Evolutionary conservation across 192 early-diverging fungal genomes (phyloP).

Genomic region (Pilobolus umbonatus): DNA sequence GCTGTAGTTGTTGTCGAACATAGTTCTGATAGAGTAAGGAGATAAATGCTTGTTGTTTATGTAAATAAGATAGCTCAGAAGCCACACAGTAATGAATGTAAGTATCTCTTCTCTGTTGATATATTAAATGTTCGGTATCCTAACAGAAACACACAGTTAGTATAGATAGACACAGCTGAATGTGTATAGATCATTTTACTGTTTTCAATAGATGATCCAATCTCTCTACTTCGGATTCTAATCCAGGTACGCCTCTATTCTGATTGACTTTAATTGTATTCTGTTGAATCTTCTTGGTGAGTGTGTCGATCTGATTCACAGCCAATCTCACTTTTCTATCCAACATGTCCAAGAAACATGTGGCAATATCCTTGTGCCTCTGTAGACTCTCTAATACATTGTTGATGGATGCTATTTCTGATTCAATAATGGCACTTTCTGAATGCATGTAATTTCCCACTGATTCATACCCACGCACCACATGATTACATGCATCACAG

Average conservation of each 20-base stretch:
- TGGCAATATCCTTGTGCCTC: constrained; percentile 55
- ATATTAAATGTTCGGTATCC: constrained; percentile 47
- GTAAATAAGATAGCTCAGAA: constrained; percentile 53
- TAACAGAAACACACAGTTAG: constrained; percentile 6
- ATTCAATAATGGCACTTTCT: constrained; percentile 29
- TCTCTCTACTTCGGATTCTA: constrained; percentile 40
- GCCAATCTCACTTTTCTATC: constrained; percentile 42
- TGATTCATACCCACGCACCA: constrained; percentile 42
- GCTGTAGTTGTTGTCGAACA: constrained; percentile 54
- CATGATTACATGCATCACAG: constrained; percentile 49
- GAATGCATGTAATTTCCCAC: constrained; percentile 43
- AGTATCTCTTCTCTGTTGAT: constrained; percentile 42
- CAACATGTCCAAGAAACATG: constrained; percentile 43
- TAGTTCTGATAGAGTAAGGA: constrained; percentile 57
- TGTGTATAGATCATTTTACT: constrained; percentile 22
- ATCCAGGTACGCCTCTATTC: constrained; percentile 35
- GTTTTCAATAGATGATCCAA: constrained; percentile 32
- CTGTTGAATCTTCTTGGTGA: constrained; percentile 45
- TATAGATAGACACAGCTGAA: not conserved
- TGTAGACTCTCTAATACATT: constrained; percentile 56
- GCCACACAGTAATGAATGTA: constrained; percentile 50
- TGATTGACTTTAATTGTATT: constrained; percentile 49
- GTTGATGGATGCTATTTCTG: constrained; percentile 15
- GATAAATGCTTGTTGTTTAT: constrained; percentile 56
- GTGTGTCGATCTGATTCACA: constrained; percentile 41